Percentiles rank a stretch among this genome's conserved stretches.
Conservation (phyloP, 1,284 basidiomycete species). For the Rhodotorula sp. region DNA sequence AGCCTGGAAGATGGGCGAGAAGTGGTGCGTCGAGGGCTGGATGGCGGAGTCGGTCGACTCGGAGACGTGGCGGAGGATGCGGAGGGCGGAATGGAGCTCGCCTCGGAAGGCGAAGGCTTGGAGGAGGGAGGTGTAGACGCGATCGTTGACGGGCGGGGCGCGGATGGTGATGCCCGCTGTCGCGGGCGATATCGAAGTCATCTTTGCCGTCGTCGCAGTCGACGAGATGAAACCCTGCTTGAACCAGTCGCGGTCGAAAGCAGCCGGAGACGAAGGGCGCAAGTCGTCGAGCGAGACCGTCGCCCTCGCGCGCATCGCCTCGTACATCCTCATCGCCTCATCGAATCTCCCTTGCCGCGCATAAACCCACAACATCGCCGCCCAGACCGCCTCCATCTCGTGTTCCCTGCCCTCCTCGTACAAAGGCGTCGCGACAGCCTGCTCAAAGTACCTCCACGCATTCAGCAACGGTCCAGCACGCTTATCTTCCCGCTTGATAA, state of each 20-base stretch:
- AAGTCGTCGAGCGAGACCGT: slow-evolving; percentile 9
- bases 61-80: slow-evolving; percentile 23
- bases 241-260: no score
- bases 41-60: background rate
- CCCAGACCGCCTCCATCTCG: slow-evolving; percentile 14
- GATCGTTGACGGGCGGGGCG: slow-evolving; percentile 16
- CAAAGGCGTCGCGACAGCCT: background rate
- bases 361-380: slow-evolving; percentile 18
- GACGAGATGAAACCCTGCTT: slow-evolving; percentile 2
- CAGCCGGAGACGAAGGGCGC: no score
- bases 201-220: no score
- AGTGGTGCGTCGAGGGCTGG: slow-evolving; percentile 19
- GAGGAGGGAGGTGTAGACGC: slow-evolving; percentile 20
- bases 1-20: slow-evolving; percentile 27
- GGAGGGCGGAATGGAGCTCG: slow-evolving; percentile 26
- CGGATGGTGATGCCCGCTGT: background rate
- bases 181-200: background rate
- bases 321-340: slow-evolving; percentile 19
- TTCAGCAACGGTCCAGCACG: slow-evolving; percentile 15
- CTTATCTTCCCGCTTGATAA: slow-evolving; percentile 8
- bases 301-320: slow-evolving; percentile 18
- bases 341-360: slow-evolving; percentile 16
- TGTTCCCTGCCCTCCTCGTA: background rate
- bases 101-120: slow-evolving; percentile 28
- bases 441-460: slow-evolving; percentile 25